Conservation (phyloP, 2,329 filamentous ascomycete genomes). For the Fusarium luffae region DNA sequence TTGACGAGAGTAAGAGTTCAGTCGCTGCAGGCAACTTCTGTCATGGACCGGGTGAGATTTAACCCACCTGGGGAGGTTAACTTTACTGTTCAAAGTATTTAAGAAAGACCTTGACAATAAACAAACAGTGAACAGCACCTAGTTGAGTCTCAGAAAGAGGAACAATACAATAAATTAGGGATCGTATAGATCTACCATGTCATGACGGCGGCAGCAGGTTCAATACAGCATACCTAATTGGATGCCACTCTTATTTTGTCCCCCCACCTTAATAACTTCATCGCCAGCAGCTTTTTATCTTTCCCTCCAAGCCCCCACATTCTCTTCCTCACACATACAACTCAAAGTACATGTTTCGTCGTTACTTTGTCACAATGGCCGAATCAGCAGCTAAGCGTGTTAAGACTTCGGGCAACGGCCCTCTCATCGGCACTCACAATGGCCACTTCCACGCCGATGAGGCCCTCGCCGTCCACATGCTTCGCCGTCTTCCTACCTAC, state of each 20-base stretch:
- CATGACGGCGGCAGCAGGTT: not conserved
- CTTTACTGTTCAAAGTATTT: too few species aligned
- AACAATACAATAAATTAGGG: too few species aligned
- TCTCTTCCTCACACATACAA: not conserved
- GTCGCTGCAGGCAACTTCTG: too few species aligned
- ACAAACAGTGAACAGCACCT: not conserved
- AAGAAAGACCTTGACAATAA: too few species aligned
- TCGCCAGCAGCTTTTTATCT: too few species aligned
- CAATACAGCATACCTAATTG: too few species aligned
- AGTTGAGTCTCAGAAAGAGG: not conserved
- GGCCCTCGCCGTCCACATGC: slow-evolving; percentile 95
- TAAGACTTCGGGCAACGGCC: slow-evolving; percentile 72
- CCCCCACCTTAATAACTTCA: too few species aligned
- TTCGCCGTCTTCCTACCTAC: slow-evolving; percentile 88
- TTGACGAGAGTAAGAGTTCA: too few species aligned
- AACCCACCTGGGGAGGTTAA: too few species aligned
- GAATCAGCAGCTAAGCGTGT: slow-evolving; percentile 82
- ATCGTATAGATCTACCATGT: not conserved
- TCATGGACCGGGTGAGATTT: too few species aligned
- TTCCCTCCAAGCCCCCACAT: not conserved
- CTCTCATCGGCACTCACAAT: slow-evolving; percentile 92
- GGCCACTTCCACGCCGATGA: slow-evolving; percentile 99
- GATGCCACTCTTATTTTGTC: too few species aligned
- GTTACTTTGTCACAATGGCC: slow-evolving; percentile 55
- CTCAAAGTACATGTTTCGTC: slow-evolving; percentile 47